phyloP scores from a whole-genome alignment of 805 yeast genomes.

The Komagataella pseudopastoris region DNA sequence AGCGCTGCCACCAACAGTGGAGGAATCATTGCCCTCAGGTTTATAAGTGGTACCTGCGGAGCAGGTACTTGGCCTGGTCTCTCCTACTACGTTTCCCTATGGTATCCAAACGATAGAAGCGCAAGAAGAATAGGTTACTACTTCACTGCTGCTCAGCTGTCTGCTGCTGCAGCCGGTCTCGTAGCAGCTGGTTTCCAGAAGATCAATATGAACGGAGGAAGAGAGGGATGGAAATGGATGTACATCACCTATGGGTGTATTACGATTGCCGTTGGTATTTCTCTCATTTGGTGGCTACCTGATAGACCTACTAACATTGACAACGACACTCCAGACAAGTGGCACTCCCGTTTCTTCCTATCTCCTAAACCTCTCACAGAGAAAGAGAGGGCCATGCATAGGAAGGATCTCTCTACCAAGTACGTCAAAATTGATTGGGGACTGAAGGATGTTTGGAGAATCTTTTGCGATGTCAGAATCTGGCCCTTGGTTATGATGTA shows the following conservation, averaged over 20 bases:
- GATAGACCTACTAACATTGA: conserved; percentile 39
- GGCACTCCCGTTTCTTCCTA: conserved; percentile 8
- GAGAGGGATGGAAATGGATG: conserved; percentile 81
- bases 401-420: conserved; percentile 41
- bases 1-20: conserved; percentile 38
- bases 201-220: conserved; percentile 60
- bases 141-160: conserved; percentile 85
- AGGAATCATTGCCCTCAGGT: conserved; percentile 60
- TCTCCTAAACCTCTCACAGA: conserved; percentile 32
- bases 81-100: conserved; percentile 69
- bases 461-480: conserved; percentile 48
- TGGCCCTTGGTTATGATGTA: conserved; percentile 84
- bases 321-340: conserved; percentile 7
- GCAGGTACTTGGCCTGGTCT: conserved; percentile 91
- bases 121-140: conserved; percentile 78
- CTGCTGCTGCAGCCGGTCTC: conserved; percentile 81
- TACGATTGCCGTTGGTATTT: conserved; percentile 49
- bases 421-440: conserved; percentile 40
- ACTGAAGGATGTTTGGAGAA: conserved; percentile 37
- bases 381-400: conserved; percentile 42
- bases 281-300: conserved; percentile 75
- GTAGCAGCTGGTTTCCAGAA: conserved; percentile 82
- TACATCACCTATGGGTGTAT: conserved; percentile 64
- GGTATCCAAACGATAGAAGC: conserved; percentile 73
- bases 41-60: conserved; percentile 62